Base-by-base conservation (phyloP, 2,329 filamentous ascomycete species). In the Lasiodiplodia sp. region DNA sequence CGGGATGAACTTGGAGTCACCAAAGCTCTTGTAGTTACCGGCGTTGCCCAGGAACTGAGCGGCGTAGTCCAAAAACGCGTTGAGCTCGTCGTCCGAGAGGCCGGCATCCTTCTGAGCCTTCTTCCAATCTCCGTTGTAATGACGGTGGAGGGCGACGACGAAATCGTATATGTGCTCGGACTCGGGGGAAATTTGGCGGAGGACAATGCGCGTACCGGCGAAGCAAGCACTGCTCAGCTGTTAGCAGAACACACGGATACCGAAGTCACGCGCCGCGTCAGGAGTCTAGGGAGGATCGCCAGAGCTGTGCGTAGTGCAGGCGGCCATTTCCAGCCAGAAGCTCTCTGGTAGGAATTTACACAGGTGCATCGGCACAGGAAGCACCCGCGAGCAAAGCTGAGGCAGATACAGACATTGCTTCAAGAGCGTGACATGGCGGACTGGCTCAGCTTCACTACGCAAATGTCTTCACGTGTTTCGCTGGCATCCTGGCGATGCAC, bases 121-220 rank as follows among this genome's bases (percentile, higher is more conserved):
- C 44, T 82, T 77, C 80, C 86, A 87, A 71, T 86, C 79, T 37
- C 85, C 85, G 60, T 81, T 77, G 73, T 79, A 80, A 63, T 78
- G 74, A 70, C 81, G 81, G 74, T 87, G 82, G 11, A 87, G 75
- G 10, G 81, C 78, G 66, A 87, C 75, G 55, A 87, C 85, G 74
- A 87, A 84, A 74, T 87, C 85, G 72, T 86, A 87, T 67, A 87
- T 86, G 49, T 74, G 73, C 71, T 84, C 84, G 4, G 83, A 83
- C 72, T 87, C 85, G 37, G 82, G 79, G 4, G 83, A 86, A 34
- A 84, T 79, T 74, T 87, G 85, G 51, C 85, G 83, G 34, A 87
- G 79, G 58, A 87, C 83, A 64, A 87, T 82, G 56, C 85, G 79
- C 4, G 83, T 83, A 7, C 85, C 85, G 44, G 83, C 79, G 58